Evolutionary conservation across 306 rosid genomes (phyloP).

Genomic region (Cajanus cajan): DNA sequence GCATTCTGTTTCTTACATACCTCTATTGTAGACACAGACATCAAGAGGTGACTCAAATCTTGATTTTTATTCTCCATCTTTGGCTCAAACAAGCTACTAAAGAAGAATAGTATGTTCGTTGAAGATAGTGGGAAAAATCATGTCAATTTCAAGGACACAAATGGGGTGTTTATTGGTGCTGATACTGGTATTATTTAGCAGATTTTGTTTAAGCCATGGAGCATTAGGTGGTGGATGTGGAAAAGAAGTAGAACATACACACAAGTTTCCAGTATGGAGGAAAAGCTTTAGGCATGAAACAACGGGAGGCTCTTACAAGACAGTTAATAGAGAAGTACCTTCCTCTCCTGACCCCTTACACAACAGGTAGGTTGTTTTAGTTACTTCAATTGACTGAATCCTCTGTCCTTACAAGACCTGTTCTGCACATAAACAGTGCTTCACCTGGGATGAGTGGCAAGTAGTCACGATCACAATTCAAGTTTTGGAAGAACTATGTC

Average conservation of each 20-base stretch:
- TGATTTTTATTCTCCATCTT: constrained; percentile 18
- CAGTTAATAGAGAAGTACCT: constrained; percentile 61
- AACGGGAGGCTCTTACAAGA: constrained; percentile 35
- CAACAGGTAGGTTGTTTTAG: constrained; percentile 53
- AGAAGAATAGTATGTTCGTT: constrained; percentile 17
- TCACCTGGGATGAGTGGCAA: neutral
- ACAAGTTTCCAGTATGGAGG: constrained; percentile 31
- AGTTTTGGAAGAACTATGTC: neutral
- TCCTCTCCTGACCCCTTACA: constrained; percentile 80
- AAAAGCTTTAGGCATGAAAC: constrained; percentile 20
- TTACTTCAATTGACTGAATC: constrained; percentile 16
- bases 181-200: constrained; percentile 34
- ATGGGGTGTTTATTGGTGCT: constrained; percentile 35
- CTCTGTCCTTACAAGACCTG: neutral
- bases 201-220: constrained; percentile 30
- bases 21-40: neutral
- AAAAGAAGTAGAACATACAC: constrained; percentile 20
- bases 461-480: neutral
- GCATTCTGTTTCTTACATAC: neutral
- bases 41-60: neutral
- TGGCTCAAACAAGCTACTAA: constrained; percentile 8
- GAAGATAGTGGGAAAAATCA: constrained; percentile 25
- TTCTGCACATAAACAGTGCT: neutral
- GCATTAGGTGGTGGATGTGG: constrained; percentile 41
- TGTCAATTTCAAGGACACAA: constrained; percentile 47